Conservation (phyloP, 2,329 filamentous ascomycete species). For the Lecanicillium sp. region DNA sequence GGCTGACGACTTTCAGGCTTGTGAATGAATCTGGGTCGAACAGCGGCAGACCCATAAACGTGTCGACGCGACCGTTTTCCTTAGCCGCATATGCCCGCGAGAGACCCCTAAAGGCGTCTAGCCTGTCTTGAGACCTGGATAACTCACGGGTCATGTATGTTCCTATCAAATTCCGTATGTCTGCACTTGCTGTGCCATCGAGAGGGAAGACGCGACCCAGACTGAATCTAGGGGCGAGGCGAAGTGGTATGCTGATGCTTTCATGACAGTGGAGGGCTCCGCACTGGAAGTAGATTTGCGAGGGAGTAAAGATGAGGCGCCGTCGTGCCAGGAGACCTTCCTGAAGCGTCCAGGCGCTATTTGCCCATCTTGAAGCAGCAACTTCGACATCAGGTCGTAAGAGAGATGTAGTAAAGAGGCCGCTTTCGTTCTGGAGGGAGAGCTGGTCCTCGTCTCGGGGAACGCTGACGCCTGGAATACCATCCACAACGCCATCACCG, state of each 20-base stretch:
- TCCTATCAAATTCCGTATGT: conserved; percentile 25
- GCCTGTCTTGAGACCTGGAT: conserved; percentile 23
- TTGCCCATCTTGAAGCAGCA: conserved; percentile 29
- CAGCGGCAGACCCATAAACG: conserved; percentile 29
- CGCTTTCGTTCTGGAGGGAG: conserved; percentile 27
- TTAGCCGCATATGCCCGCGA: conserved; percentile 24
- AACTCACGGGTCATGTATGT: conserved; percentile 28
- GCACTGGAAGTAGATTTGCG: conserved; percentile 35
- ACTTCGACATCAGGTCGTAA: conserved; percentile 31
- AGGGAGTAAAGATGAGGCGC: conserved; percentile 31
- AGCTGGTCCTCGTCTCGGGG: conserved; percentile 29
- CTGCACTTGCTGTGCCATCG: conserved; percentile 20
- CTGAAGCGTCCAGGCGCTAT: conserved; percentile 32
- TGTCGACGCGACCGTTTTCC: conserved; percentile 23
- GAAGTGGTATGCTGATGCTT: conserved; percentile 28
- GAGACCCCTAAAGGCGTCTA: conserved; percentile 30
- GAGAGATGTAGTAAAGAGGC: conserved; percentile 31
- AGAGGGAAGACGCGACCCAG: conserved; percentile 28
- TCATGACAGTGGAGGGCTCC: conserved; percentile 32
- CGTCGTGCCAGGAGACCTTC: conserved; percentile 31
- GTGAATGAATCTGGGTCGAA: conserved; percentile 29
- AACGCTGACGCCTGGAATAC: conserved; percentile 30
- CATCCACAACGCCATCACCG: conserved; percentile 23
- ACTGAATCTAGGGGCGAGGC: conserved; percentile 25
- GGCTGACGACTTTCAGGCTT: conserved; percentile 22